phyloP scores from a whole-genome alignment of 2,329 filamentous ascomycete genomes.

The Phaeophleospora eucalypticola region DNA sequence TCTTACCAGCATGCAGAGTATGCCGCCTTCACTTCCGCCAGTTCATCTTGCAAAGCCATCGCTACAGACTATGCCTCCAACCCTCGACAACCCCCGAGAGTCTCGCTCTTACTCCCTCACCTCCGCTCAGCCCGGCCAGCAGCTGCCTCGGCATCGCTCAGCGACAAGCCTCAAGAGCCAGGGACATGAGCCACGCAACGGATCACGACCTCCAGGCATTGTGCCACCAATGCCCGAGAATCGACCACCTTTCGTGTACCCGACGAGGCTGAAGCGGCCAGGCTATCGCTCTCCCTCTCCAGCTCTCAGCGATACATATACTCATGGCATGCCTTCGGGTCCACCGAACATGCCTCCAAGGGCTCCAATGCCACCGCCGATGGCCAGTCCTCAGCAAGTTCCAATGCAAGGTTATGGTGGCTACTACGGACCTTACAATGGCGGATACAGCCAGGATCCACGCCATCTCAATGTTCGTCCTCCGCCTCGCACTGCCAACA shows the following conservation, averaged over 20 bases:
- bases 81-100: constrained; percentile 30
- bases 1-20: constrained; percentile 40
- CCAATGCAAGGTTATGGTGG: constrained; percentile 29
- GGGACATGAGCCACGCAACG: constrained; percentile 31
- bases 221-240: constrained; percentile 32
- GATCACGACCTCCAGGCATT: constrained; percentile 28
- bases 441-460: constrained; percentile 21
- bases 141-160: constrained; percentile 41
- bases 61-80: constrained; percentile 19
- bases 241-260: constrained; percentile 41
- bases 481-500: constrained; percentile 24
- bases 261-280: constrained; percentile 39
- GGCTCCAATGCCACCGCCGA: constrained; percentile 21
- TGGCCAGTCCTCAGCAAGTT: constrained; percentile 18
- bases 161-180: constrained; percentile 43
- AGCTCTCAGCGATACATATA: constrained; percentile 40
- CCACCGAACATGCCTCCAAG: constrained; percentile 18
- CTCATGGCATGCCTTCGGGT: constrained; percentile 28
- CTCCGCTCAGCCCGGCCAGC: constrained; percentile 33
- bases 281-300: constrained; percentile 43
- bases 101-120: constrained; percentile 44
- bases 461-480: constrained; percentile 25
- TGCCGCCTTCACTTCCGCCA: constrained; percentile 38
- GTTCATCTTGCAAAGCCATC: constrained; percentile 19
- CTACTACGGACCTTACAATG: constrained; percentile 26